Percentiles rank a stretch among this genome's conserved stretches.
phyloP scores from a whole-genome alignment of 345 rosid genomes.

The Ceriops decandra region DNA sequence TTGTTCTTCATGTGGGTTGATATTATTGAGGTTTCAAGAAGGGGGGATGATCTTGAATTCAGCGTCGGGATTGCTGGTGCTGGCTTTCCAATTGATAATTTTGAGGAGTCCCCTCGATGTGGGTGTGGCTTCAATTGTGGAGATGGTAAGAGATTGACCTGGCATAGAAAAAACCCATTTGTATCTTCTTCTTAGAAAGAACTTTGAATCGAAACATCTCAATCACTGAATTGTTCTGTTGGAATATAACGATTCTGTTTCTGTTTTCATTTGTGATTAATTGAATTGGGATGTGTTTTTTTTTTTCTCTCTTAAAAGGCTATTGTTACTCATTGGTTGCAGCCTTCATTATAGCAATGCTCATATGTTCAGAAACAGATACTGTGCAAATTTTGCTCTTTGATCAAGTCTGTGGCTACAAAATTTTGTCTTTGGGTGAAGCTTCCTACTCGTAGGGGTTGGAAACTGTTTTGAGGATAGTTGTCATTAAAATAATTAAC shows the following conservation, averaged over 20 bases:
- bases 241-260: neutral
- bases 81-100: slow-evolving; percentile 52
- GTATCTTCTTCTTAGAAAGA: slow-evolving; percentile 39
- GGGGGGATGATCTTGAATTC: slow-evolving; percentile 49
- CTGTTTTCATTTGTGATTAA: slow-evolving; percentile 8
- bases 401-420: neutral
- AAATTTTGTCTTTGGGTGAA: neutral
- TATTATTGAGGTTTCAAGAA: slow-evolving; percentile 55
- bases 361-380: neutral
- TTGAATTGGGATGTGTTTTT: slow-evolving; percentile 11
- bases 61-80: slow-evolving; percentile 65
- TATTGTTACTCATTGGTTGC: too few relatives aligned
- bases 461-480: neutral
- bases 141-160: slow-evolving; percentile 15
- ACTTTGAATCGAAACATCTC: slow-evolving; percentile 1
- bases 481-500: neutral
- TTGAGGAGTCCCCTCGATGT: slow-evolving; percentile 75
- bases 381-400: neutral
- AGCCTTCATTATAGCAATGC: too few relatives aligned
- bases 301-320: neutral
- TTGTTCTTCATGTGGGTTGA: slow-evolving; percentile 53
- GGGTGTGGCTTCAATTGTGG: slow-evolving; percentile 78
- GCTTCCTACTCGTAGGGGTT: neutral
- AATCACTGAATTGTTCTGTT: neutral
- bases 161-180: slow-evolving; percentile 22